phyloP scores from a whole-genome alignment of 2,329 filamentous ascomycete species.

The Aspergillus latus region DNA sequence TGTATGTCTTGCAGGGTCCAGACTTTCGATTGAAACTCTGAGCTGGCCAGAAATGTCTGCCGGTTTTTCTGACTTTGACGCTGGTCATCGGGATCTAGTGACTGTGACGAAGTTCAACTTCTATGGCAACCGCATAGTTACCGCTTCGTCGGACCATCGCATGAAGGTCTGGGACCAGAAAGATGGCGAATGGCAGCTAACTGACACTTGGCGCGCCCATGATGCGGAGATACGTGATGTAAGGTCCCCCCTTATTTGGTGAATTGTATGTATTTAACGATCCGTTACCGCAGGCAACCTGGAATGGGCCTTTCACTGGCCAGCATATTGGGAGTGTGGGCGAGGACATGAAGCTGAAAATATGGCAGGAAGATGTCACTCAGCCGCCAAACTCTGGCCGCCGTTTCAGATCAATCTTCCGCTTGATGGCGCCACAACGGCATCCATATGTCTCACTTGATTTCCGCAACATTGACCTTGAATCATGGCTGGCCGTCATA shows the following conservation, averaged over 20 bases:
- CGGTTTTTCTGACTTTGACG: slow-evolving; percentile 45
- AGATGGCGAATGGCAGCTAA: slow-evolving; percentile 73
- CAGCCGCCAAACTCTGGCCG: slow-evolving; percentile 71
- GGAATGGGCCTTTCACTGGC: slow-evolving; percentile 87
- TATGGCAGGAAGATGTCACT: slow-evolving; percentile 89
- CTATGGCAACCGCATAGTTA: slow-evolving; percentile 88
- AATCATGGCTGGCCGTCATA: slow-evolving; percentile 82
- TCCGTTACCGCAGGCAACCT: slow-evolving; percentile 67
- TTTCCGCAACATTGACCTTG: slow-evolving; percentile 77
- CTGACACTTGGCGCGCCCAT: slow-evolving; percentile 87
- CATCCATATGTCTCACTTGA: slow-evolving; percentile 73
- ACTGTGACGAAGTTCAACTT: slow-evolving; percentile 86
- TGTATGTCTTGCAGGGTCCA: slow-evolving; percentile 13
- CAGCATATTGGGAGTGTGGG: slow-evolving; percentile 85
- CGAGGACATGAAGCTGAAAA: slow-evolving; percentile 83
- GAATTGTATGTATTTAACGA: slow-evolving; percentile 24
- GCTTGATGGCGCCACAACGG: slow-evolving; percentile 66
- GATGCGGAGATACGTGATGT: slow-evolving; percentile 88
- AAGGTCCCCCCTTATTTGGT: slow-evolving; percentile 32
- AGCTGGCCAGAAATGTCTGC: slow-evolving; percentile 34
- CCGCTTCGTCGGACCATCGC: slow-evolving; percentile 86
- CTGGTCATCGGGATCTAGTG: slow-evolving; percentile 63
- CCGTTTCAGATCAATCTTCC: slow-evolving; percentile 71
- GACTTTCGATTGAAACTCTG: slow-evolving; percentile 16
- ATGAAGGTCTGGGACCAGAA: slow-evolving; percentile 84